Conservation (phyloP, 192 early-diverging fungal genomes). For the Backusella tuberculispora region DNA sequence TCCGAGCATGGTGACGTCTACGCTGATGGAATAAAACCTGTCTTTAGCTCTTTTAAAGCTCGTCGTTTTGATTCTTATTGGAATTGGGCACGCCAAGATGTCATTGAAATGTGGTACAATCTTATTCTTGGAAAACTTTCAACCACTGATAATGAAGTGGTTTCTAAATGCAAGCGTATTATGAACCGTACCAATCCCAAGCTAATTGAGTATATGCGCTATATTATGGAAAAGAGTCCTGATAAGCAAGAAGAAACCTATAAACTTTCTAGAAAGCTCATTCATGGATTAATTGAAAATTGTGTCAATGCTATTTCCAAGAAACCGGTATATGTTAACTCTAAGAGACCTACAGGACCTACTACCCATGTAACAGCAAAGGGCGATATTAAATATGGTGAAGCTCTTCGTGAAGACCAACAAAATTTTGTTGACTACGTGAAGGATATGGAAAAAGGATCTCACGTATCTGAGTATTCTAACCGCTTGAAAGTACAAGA, state of each 20-base stretch:
- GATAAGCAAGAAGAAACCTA: conserved; percentile 82
- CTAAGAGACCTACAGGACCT: conserved; percentile 84
- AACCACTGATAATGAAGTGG: conserved; percentile 88
- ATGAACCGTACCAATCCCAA: conserved; percentile 88
- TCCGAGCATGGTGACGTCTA: conserved; percentile 92
- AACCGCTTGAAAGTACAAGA: conserved; percentile 78
- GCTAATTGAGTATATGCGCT: conserved; percentile 85
- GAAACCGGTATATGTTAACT: conserved; percentile 87
- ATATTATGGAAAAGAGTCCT: conserved; percentile 79
- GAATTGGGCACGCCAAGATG: conserved; percentile 95
- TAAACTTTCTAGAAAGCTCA: conserved; percentile 77
- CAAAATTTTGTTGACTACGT: conserved; percentile 94
- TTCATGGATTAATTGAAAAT: conserved; percentile 84
- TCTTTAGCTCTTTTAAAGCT: conserved; percentile 88
- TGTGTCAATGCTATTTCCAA: conserved; percentile 76
- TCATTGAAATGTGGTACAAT: conserved; percentile 85
- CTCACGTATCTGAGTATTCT: conserved; percentile 72
- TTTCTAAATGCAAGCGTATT: conserved; percentile 85
- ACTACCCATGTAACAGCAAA: conserved; percentile 76
- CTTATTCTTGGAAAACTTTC: conserved; percentile 88
- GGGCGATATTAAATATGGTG: conserved; percentile 85
- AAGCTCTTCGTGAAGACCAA: conserved; percentile 77
- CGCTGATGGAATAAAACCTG: conserved; percentile 85
- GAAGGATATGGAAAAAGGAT: conserved; percentile 80
- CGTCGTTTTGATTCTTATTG: conserved; percentile 93